phyloP scores from a whole-genome alignment of 2,329 filamentous ascomycete species.

The Fusarium sp. region DNA sequence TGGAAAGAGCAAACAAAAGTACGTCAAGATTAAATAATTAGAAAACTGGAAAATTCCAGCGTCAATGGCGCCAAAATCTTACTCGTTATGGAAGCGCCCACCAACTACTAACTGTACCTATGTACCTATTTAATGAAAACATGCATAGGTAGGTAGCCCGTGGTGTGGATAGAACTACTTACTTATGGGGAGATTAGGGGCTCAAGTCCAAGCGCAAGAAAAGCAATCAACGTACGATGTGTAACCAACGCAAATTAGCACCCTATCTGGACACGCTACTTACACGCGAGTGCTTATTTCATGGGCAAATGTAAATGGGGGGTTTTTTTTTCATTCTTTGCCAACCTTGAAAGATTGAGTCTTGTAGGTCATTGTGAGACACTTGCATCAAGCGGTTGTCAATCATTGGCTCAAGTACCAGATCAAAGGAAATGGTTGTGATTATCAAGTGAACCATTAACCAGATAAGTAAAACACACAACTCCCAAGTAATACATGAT shows the following conservation, averaged over 20 bases:
- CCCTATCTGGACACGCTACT: neutral
- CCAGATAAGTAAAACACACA: neutral
- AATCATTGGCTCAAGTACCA: neutral
- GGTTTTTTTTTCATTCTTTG: neutral
- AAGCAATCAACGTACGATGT: neutral
- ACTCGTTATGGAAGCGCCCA: neutral
- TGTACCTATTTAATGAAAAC: neutral
- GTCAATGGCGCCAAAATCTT: neutral
- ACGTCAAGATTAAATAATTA: neutral
- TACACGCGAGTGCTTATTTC: neutral
- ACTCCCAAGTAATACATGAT: neutral
- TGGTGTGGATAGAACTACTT: too few relatives aligned
- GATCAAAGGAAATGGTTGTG: neutral
- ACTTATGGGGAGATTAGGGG: neutral
- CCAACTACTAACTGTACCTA: neutral
- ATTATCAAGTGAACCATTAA: neutral
- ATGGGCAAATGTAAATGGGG: neutral
- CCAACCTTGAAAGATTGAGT: neutral
- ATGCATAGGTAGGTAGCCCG: neutral
- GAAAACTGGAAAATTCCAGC: neutral
- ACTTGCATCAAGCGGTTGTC: neutral
- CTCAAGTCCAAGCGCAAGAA: neutral
- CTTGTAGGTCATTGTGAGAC: neutral
- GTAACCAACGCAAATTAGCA: neutral
- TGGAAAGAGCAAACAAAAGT: neutral